A percentile compares a stretch with the other conserved stretches of the same genome.
phyloP scores from a whole-genome alignment of 495 filamentous ascomycete genomes.

The Penicillium cataractarum region DNA sequence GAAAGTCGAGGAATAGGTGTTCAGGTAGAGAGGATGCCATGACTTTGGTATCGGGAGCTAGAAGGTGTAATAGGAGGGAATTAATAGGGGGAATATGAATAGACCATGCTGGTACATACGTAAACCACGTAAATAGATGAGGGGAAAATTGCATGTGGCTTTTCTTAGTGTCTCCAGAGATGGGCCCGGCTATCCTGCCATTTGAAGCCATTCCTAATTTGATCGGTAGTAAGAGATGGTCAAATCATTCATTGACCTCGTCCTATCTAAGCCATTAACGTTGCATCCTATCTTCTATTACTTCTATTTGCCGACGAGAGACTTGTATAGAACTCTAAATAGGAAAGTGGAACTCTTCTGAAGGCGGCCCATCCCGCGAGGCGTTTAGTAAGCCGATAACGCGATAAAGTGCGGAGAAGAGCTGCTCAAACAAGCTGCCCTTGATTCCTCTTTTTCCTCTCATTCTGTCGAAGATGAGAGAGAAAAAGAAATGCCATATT shows the following conservation, averaged over 20 bases:
- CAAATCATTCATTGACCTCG: too few species aligned
- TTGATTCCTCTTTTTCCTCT: slow-evolving; percentile 14
- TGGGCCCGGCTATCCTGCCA: background rate
- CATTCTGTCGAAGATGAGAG: slow-evolving; percentile 39
- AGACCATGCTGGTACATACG: too few species aligned
- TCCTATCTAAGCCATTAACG: background rate
- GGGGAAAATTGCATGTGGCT: background rate
- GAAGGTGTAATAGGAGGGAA: background rate
- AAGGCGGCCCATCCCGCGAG: slow-evolving; percentile 1
- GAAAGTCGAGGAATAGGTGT: background rate
- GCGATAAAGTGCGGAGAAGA: slow-evolving; percentile 29
- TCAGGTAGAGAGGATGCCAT: background rate
- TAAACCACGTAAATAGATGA: background rate
- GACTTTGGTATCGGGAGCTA: background rate
- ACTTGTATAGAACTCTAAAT: background rate
- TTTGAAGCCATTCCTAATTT: background rate
- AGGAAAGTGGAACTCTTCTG: background rate
- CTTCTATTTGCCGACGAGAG: background rate
- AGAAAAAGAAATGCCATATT: slow-evolving; percentile 45
- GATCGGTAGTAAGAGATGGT: background rate
- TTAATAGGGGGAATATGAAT: too few species aligned
- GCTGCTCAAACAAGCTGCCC: slow-evolving; percentile 2
- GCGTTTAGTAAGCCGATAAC: slow-evolving; percentile 29
- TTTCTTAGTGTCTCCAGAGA: background rate
- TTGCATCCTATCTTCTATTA: background rate